Conservation (phyloP, 2,329 filamentous ascomycete genomes). For the Rutstroemia sp. region DNA sequence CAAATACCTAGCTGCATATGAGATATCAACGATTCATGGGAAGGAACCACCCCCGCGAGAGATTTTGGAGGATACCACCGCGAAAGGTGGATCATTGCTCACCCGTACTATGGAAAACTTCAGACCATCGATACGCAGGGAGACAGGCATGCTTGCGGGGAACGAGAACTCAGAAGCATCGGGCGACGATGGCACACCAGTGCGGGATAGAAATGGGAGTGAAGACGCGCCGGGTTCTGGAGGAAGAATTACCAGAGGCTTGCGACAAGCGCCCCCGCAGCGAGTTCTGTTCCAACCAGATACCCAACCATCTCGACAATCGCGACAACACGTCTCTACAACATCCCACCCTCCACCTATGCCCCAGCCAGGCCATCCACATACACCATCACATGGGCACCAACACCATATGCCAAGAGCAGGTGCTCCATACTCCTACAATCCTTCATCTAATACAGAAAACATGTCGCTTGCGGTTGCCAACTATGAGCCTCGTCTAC, state of each 20-base stretch:
- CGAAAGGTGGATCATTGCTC: conserved; percentile 74
- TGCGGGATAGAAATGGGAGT: conserved; percentile 42
- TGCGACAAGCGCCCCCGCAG: conserved; percentile 78
- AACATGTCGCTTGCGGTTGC: conserved; percentile 53
- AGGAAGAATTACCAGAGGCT: conserved; percentile 52
- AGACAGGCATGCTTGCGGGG: conserved; percentile 33
- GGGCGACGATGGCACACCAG: conserved; percentile 52
- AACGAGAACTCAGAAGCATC: conserved; percentile 53
- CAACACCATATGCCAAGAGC: conserved; percentile 25
- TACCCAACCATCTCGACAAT: conserved; percentile 55
- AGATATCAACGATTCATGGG: conserved; percentile 70
- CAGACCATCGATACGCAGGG: conserved; percentile 38
- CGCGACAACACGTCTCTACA: conserved; percentile 50
- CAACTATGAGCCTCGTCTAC: conserved; percentile 60
- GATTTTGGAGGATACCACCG: conserved; percentile 70
- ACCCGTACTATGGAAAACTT: conserved; percentile 75
- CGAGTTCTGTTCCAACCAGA: conserved; percentile 82
- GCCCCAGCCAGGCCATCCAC: conserved; percentile 18
- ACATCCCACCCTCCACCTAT: conserved; percentile 28
- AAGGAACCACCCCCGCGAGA: conserved; percentile 81
- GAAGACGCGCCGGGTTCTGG: conserved; percentile 45
- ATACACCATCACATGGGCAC: conserved; percentile 17
- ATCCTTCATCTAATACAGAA: conserved; percentile 47
- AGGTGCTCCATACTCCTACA: conserved; percentile 38
- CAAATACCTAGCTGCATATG: conserved; percentile 80